Conservation (phyloP, 352 stramenopile genomes). For the Phytopythium delawarense region DNA sequence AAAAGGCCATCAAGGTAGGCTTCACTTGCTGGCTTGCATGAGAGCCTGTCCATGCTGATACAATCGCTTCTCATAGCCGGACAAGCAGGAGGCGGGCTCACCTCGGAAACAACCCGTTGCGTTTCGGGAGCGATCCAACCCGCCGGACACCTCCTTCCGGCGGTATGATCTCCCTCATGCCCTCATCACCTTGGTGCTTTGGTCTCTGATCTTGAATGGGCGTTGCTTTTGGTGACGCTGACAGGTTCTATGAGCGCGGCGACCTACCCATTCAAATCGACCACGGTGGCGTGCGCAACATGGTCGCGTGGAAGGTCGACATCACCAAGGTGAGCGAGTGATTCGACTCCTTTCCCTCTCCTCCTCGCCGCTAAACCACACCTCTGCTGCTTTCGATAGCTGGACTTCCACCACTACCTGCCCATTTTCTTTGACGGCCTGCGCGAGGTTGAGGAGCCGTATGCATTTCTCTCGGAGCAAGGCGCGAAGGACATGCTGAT, state of each 20-base stretch:
- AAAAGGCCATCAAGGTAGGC: slow-evolving; percentile 39
- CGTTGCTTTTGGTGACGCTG: not conserved
- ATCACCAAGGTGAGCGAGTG: slow-evolving; percentile 75
- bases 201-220: not conserved
- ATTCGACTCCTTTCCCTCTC: not conserved
- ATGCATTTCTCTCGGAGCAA: slow-evolving; percentile 94
- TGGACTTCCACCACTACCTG: slow-evolving; percentile 98
- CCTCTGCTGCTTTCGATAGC: slow-evolving; percentile 28
- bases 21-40: not conserved
- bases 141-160: slow-evolving; percentile 86
- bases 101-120: slow-evolving; percentile 65
- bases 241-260: slow-evolving; percentile 89
- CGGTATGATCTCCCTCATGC: slow-evolving; percentile 17
- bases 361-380: not conserved
- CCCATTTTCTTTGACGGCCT: slow-evolving; percentile 98
- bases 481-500: slow-evolving; percentile 98
- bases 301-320: slow-evolving; percentile 97
- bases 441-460: slow-evolving; percentile 94
- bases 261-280: slow-evolving; percentile 97
- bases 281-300: slow-evolving; percentile 94
- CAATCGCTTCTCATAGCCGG: slow-evolving; percentile 9
- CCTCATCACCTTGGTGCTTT: not conserved
- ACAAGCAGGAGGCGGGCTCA: slow-evolving; percentile 38
- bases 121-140: slow-evolving; percentile 92
- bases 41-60: not conserved